Base-by-base conservation (phyloP, 2,329 filamentous ascomycete genomes). In the Monilinia fructigena region DNA sequence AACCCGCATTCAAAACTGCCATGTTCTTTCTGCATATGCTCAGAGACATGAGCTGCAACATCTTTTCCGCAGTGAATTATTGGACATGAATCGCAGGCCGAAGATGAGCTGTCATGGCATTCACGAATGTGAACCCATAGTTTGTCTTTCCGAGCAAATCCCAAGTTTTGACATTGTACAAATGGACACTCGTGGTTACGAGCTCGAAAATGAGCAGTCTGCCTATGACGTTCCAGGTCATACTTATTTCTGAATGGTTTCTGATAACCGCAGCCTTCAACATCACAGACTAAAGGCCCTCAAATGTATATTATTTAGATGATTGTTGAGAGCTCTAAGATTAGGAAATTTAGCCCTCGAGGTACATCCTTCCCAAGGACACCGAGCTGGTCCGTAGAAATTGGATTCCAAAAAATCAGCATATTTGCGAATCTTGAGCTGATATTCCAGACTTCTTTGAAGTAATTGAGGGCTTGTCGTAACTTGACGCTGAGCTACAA, bases 181-280 rank as follows among this genome's bases (percentile, higher is more conserved):
- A 18, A 65, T 40, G 62, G 62, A 58, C 62, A 65, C 53, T 28
- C 54, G 18, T 55, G n/a, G 8, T 56, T 56, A 26, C 55, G 35
- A 26, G 55, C 8, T 6, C 55, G 38, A 26, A 59, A 4, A 18
- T 65, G 63, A 18, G 45, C 42, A 10, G 63, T 65, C 20, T 23
- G 40, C 23, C 23, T 40, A 28, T 65, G 63, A 3, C 63, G 14
- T 16, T 65, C 63, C 45, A 65, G 23, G 14, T 65, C 63, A 52
- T 65, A 28, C 23, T 65, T 65, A 23, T 65, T 65, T 10, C 63
- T 35, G 26, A 65, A 65, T 14, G 63, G 63, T 40, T 59, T 65
- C 28, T 65, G 63, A 38, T 59, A 65, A 2, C 63, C 63, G 1
- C 63, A 65, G 3, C 63, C 63, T 7, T 3, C 11, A 2, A 31